These are phyloP conservation scores for Heracleum sosnowskyi DNA, from an alignment of 129 eudicot genomes.

Conservation along the genomic window DNA sequence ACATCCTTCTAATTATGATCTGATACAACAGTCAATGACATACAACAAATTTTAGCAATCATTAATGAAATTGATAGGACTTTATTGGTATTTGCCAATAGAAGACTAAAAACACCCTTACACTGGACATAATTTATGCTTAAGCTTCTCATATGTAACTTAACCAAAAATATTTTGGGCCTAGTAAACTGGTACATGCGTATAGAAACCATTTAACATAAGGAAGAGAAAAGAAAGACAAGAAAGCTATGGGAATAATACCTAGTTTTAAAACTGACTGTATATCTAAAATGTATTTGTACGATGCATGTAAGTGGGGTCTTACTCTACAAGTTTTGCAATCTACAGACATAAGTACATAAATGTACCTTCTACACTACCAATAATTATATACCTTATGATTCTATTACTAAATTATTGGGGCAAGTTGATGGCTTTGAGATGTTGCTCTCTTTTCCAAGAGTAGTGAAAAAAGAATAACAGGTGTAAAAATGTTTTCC, in stretches of 20 bases:
- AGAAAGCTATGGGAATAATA: neutral
- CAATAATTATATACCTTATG: neutral
- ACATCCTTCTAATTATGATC: no score
- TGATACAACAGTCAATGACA: neutral
- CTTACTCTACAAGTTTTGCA: neutral
- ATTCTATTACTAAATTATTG: neutral
- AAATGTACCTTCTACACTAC: neutral
- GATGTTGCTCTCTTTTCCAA: neutral
- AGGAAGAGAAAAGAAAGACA: no score
- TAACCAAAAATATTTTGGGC: neutral
- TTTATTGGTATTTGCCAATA: neutral
- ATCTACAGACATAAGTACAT: neutral
- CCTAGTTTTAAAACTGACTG: neutral
- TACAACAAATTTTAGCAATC: neutral
- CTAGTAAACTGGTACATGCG: neutral
- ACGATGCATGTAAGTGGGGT: neutral
- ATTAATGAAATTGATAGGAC: neutral
- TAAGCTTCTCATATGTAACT: neutral
- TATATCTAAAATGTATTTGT: no score
- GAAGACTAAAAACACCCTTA: neutral
- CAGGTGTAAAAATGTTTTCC: neutral
- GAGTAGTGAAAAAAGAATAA: no score
- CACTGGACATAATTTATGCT: neutral
- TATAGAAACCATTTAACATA: no score
- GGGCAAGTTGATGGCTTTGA: neutral